These are phyloP conservation scores for Metschnikowia amazonensis DNA, from an alignment of 805 yeast species.

Conservation along the genomic window DNA sequence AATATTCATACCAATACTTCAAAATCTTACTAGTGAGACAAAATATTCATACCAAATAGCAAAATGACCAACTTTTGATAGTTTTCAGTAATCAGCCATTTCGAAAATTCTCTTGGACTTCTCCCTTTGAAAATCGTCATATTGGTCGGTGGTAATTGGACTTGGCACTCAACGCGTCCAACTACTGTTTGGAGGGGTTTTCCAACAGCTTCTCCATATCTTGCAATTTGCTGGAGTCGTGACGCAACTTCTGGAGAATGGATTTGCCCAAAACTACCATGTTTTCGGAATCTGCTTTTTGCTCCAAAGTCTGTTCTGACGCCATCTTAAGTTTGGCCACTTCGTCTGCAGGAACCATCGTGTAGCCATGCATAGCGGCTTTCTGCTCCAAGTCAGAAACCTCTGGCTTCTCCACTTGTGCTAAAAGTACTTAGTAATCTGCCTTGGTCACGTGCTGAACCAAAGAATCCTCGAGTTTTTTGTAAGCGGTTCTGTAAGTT, in stretches of 20 bases:
- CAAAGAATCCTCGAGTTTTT: constrained; percentile 8
- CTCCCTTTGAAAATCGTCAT: constrained; percentile 4
- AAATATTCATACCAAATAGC: too few species aligned
- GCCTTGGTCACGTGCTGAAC: constrained; percentile 11
- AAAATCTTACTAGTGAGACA: too few species aligned
- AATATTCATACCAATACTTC: too few species aligned
- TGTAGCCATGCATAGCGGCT: constrained; percentile 9
- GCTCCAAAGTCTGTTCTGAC: constrained; percentile 9
- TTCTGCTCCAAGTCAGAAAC: constrained; percentile 9
- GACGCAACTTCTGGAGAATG: constrained; percentile 17
- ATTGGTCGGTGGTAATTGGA: constrained; percentile 4
- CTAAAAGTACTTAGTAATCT: constrained; percentile 8
- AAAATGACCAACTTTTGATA: too few species aligned
- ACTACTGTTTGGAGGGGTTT: constrained; percentile 8
- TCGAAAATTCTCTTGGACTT: too few species aligned
- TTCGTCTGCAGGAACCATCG: constrained; percentile 13
- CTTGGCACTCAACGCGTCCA: constrained; percentile 9
- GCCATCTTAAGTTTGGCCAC: constrained; percentile 10
- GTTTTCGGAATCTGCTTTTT: constrained; percentile 19
- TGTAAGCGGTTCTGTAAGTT: constrained; percentile 8
- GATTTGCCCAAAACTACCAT: constrained; percentile 16
- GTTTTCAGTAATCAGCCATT: too few species aligned
- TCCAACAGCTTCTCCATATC: constrained; percentile 7
- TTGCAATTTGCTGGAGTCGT: constrained; percentile 8
- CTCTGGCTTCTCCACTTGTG: constrained; percentile 7